These are phyloP conservation scores for Fusarium vanettenii DNA, from an alignment of 2,329 filamentous ascomycete species.

Conservation along the genomic window DNA sequence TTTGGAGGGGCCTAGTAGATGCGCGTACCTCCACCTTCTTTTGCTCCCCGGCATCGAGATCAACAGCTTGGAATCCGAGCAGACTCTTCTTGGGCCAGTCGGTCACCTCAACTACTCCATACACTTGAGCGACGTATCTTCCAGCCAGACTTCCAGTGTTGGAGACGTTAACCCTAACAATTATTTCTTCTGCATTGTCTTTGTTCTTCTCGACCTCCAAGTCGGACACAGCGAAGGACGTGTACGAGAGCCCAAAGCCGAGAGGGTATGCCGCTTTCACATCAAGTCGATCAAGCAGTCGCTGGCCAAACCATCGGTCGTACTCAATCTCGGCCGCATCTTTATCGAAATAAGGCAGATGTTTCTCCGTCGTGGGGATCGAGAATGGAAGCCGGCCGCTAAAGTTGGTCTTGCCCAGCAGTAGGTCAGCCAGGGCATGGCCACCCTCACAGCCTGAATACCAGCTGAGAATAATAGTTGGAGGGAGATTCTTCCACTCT, in stretches of 20 bases:
- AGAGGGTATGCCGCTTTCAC: constrained; percentile 30
- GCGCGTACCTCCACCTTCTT: background rate
- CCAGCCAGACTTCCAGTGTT: constrained; percentile 23
- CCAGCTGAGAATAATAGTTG: constrained; percentile 32
- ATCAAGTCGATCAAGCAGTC: constrained; percentile 20
- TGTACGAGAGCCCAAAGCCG: constrained; percentile 38
- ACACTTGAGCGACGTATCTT: constrained; percentile 30
- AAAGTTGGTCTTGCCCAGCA: constrained; percentile 15
- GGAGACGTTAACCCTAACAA: background rate
- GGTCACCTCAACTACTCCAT: constrained; percentile 10
- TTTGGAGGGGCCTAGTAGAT: constrained; percentile 10
- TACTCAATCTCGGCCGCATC: constrained; percentile 24
- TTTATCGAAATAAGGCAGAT: constrained; percentile 28
- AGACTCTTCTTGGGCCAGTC: constrained; percentile 14
- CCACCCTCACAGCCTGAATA: constrained; percentile 35
- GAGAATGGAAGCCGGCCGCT: constrained; percentile 31
- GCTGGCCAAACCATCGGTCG: constrained; percentile 35
- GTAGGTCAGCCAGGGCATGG: constrained; percentile 27
- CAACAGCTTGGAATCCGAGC: constrained; percentile 17
- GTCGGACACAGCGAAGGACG: constrained; percentile 1
- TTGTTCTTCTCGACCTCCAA: background rate
- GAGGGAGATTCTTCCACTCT: constrained; percentile 24
- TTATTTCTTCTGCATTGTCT: background rate
- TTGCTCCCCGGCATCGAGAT: constrained; percentile 1
- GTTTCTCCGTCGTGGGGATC: constrained; percentile 24